These are phyloP conservation scores for Saccharomycopsis babjevae DNA, from an alignment of 805 yeast genomes.

Conservation along the genomic window DNA sequence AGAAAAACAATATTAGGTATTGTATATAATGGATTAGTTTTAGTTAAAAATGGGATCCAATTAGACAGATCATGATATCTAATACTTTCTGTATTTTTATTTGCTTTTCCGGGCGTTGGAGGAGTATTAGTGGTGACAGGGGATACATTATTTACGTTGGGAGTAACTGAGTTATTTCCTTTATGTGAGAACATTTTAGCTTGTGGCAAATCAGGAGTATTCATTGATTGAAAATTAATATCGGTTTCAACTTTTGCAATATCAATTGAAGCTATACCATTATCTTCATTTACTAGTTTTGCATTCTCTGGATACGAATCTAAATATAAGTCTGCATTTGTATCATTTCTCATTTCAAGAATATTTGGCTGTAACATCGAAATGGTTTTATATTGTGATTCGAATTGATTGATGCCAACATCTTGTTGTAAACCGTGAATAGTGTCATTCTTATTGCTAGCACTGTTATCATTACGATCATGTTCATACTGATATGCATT, in stretches of 20 bases:
- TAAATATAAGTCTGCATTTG: background rate
- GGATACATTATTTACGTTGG: background rate
- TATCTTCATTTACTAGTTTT: background rate
- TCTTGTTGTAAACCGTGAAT: background rate
- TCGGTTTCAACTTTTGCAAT: background rate
- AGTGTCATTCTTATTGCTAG: background rate
- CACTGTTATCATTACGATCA: constrained; percentile 2
- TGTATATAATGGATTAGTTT: constrained; percentile 52
- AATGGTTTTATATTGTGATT: background rate
- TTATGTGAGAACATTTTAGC: constrained; percentile 2
- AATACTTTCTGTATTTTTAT: background rate
- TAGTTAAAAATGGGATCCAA: constrained; percentile 55
- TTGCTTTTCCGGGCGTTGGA: constrained; percentile 7
- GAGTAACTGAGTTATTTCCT: background rate
- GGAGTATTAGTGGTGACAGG: background rate
- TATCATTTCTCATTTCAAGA: background rate
- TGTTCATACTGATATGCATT: constrained; percentile 20
- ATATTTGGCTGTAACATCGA: background rate
- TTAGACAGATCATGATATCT: constrained; percentile 33
- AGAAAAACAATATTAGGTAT: constrained; percentile 46
- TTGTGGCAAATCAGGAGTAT: constrained; percentile 13
- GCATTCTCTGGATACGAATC: background rate
- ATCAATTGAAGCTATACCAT: background rate
- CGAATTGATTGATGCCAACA: background rate
- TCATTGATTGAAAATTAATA: constrained; percentile 7